Percentiles rank a stretch among this genome's conserved stretches.
phyloP scores from a whole-genome alignment of 139 green algal genomes.

The Yamagishiella unicocca region DNA sequence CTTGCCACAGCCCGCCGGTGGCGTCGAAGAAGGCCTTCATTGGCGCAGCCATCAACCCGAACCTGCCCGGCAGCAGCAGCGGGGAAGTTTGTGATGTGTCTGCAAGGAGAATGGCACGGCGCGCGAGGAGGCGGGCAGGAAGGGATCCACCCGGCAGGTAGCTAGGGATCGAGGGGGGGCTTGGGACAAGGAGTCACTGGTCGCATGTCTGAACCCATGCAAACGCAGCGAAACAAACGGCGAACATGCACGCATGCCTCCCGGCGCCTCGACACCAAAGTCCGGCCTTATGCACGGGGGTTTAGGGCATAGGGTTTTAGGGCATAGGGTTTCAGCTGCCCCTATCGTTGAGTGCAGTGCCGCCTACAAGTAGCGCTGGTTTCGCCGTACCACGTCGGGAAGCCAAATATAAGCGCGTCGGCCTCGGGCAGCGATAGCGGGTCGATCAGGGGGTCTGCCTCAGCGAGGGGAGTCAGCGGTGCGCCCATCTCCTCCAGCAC shows the following conservation, averaged over 20 bases:
- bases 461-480: too few species aligned
- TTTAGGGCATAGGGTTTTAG: not conserved
- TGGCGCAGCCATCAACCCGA: conserved; percentile 77
- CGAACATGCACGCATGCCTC: too few species aligned
- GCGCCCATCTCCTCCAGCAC: not conserved
- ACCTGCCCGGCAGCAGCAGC: conserved; percentile 45
- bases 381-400: not conserved
- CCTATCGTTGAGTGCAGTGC: not conserved
- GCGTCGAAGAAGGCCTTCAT: conserved; percentile 81
- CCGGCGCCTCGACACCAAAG: too few species aligned
- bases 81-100: not conserved
- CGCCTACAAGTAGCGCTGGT: not conserved
- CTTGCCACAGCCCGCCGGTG: conserved; percentile 64
- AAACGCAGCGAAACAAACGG: not conserved
- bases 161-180: not conserved
- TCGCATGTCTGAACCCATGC: not conserved
- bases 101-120: not conserved
- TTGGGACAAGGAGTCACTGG: not conserved
- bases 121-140: too few species aligned
- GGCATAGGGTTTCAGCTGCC: not conserved
- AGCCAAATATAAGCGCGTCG: not conserved
- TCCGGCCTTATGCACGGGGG: not conserved
- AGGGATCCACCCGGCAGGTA: too few species aligned
- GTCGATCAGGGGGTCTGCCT: not conserved
- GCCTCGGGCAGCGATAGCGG: not conserved